A percentile compares a stretch with the other conserved stretches of the same genome.
Evolutionary conservation across 768 basidiomycete species (phyloP).

Genomic region (Amanita pallidorosea): DNA sequence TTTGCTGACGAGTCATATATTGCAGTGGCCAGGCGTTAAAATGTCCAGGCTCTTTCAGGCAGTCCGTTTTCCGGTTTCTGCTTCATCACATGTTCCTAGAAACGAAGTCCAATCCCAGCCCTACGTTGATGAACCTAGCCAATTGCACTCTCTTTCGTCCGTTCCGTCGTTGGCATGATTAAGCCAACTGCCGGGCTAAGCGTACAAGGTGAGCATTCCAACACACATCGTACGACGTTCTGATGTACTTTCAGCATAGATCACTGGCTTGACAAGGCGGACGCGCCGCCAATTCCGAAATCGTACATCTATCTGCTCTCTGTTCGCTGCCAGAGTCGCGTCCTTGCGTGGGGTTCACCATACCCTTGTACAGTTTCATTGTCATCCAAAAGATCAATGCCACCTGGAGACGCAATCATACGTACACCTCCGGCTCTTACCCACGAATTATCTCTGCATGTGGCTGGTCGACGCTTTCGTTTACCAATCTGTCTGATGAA

Average conservation of each 20-base stretch:
- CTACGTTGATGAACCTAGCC: no score
- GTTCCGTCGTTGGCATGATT: conserved; percentile 86
- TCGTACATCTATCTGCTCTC: conserved; percentile 88
- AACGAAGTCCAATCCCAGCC: no score
- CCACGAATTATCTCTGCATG: conserved; percentile 48
- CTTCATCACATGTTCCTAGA: no score
- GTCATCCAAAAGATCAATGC: conserved; percentile 54
- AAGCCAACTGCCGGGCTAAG: conserved; percentile 61
- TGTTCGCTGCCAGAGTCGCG: conserved; percentile 77
- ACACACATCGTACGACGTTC: conserved; percentile 1
- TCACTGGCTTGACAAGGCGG: conserved; percentile 95
- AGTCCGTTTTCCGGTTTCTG: no score
- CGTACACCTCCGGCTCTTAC: conserved; percentile 70
- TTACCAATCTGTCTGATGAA: conserved; percentile 84
- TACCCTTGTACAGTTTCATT: conserved; percentile 56
- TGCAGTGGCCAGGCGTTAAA: no score
- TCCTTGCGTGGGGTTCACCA: conserved; percentile 61
- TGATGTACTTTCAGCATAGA: conserved; percentile 58
- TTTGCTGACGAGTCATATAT: no score
- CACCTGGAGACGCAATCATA: conserved; percentile 52
- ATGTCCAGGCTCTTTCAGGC: no score
- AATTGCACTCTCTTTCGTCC: no score
- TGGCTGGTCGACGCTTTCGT: conserved; percentile 89
- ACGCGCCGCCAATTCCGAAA: conserved; percentile 88
- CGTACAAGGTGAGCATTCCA: conserved; percentile 41